Evolutionary conservation across 805 yeast genomes (phyloP), one percentile per base, ranked within the genome.

Genomic region (Myxozyma monticola): DNA sequence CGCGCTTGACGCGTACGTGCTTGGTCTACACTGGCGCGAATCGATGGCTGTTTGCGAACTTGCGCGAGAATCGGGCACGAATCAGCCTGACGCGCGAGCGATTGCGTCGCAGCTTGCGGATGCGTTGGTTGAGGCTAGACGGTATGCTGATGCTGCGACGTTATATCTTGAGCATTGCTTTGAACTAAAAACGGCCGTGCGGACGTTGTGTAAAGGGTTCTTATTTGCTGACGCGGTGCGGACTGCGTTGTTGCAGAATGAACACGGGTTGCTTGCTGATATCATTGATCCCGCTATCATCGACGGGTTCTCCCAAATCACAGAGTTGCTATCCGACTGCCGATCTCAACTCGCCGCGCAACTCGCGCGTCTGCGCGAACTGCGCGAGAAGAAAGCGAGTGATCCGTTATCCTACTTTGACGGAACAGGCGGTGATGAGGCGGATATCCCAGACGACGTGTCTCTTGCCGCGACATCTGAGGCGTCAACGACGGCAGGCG

Each of bases 271-370:
- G 24, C 68, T 87, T 10, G 79, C 76, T 38, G 64, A 57, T 17
- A 70, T 84, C 12, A 77, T 89, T 42, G 96, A 88, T 59, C 79
- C 83, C 1, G 85, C 83, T 17, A 67, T 91, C 31, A 83, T 85
- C 42, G 98, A 91, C 66, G 93, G 95, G 1, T 93, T 89, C 68
- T 96, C 95, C 57, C 72, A 77, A 0, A 74, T 89, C 55, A 91
- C 95, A 4, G 98, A 93, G 68, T 73, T 93, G 28, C 67, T 91
- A 34, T 93, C 96, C n/a, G 99, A 93, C 66, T 93, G 97, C 71
- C 81, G 80, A 60, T 80, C 85, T 14, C 99, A 93, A 72, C 69
- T 87, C 18, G 77, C 74, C 37, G 85, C 98, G 0, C 99, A 93
- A 69, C 71, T 89, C 59, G 79, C 73, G 53, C 80, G 99, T 64